Evolutionary conservation across 169 alveolate genomes (phyloP).

Genomic region (Prorocentrum cordatum): DNA sequence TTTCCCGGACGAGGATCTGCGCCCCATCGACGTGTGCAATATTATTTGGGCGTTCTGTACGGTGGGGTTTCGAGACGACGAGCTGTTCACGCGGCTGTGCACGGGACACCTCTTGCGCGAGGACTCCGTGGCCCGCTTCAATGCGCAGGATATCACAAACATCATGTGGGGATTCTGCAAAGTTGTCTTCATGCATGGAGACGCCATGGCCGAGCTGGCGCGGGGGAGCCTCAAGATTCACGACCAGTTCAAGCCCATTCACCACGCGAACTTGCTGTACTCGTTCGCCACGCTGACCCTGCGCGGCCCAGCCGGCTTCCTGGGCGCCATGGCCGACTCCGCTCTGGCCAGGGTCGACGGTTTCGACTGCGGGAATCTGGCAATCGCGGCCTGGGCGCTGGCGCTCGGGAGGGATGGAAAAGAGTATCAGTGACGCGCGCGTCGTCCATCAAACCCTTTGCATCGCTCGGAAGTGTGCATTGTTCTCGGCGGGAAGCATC

Average conservation of each 20-base stretch:
- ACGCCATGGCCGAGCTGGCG: slow-evolving; percentile 44
- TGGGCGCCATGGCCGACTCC: background rate
- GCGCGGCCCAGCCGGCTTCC: background rate
- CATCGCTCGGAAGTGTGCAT: too few species aligned
- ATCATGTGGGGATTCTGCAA: slow-evolving; percentile 63
- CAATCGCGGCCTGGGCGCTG: slow-evolving; percentile 50
- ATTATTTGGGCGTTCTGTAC: slow-evolving; percentile 55
- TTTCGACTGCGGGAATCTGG: slow-evolving; percentile 58
- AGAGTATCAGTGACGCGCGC: too few species aligned
- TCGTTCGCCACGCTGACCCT: slow-evolving; percentile 39
- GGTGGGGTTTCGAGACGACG: slow-evolving; percentile 2
- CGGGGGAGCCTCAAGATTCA: background rate
- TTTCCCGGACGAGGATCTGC: slow-evolving; percentile 10
- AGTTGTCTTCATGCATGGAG: slow-evolving; percentile 5
- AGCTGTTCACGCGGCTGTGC: background rate
- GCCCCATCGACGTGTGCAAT: slow-evolving; percentile 65
- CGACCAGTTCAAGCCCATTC: slow-evolving; percentile 12
- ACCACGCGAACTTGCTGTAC: slow-evolving; percentile 32
- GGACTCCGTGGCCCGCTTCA: slow-evolving; percentile 3
- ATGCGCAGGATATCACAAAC: slow-evolving; percentile 54
- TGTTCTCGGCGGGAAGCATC: too few species aligned
- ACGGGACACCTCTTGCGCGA: background rate
- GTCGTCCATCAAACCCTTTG: too few species aligned
- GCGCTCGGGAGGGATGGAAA: too few species aligned
- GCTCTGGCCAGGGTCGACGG: slow-evolving; percentile 15